Conservation (phyloP, 208 protist species). For the Trypanosomatidae sp. region DNA sequence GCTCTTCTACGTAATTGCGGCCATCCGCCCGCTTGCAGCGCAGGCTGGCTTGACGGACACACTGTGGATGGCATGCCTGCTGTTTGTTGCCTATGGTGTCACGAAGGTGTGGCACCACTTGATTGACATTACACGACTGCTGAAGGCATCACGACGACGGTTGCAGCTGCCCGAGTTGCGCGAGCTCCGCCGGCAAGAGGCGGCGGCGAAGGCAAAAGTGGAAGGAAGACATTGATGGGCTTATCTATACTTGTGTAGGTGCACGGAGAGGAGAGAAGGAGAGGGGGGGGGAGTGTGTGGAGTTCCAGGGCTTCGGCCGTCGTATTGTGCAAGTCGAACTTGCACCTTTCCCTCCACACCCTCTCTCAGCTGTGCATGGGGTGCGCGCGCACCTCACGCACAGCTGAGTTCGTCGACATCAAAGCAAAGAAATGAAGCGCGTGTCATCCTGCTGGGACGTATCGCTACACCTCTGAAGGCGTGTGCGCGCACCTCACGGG, state of each 20-base stretch:
- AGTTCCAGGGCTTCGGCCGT: neutral
- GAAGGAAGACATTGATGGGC: constrained; percentile 4
- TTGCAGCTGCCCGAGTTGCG: constrained; percentile 32
- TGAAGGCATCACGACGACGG: constrained; percentile 67
- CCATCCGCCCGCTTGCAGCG: constrained; percentile 11
- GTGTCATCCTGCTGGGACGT: neutral
- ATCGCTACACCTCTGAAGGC: neutral
- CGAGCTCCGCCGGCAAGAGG: constrained; percentile 1
- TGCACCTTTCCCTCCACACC: neutral
- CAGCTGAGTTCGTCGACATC: neutral
- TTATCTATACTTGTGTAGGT: neutral
- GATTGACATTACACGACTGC: constrained; percentile 49
- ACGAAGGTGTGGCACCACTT: constrained; percentile 44
- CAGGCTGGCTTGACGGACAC: constrained; percentile 10
- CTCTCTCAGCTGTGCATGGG: neutral
- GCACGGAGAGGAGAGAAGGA: neutral
- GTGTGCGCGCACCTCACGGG: neutral
- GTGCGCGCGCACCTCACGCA: neutral
- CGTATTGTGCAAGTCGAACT: neutral
- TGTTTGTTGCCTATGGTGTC: constrained; percentile 61
- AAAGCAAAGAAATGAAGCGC: neutral
- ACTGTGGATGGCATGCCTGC: constrained; percentile 47
- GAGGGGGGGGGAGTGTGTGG: neutral
- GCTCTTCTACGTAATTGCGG: constrained; percentile 18
- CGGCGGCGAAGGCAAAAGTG: constrained; percentile 4